Base-by-base conservation (phyloP, 2,329 filamentous ascomycete genomes). In the Penicillium olsonii region DNA sequence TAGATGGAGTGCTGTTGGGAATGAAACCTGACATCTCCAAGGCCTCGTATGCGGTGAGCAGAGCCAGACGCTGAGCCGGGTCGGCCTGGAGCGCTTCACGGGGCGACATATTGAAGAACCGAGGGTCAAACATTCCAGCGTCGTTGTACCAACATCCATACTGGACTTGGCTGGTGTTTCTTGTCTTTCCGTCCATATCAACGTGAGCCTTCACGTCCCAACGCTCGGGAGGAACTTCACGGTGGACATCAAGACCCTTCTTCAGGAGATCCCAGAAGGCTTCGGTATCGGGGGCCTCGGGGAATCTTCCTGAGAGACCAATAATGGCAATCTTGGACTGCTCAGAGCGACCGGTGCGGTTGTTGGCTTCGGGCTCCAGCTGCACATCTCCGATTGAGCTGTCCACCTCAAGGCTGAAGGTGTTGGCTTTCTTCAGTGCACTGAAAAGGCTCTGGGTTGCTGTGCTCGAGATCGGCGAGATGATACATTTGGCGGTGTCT, bases 41-140 rank as follows among this genome's bases (percentile, higher is more conserved):
- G 0, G 89, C 88, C 64, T 92, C 88, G 60, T 90, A 92, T 0
- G 87, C 87, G 2, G 88, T 90, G 8, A 85, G 82, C 18, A 94
- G 73, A 3, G 87, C 86, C 57, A 92, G 78, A 60, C 89, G 81
- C 67, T 90, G 88, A 81, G 90, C 90, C 0, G 89, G 89, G 66
- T 92, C 88, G 1, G 87, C 90, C 65, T 91, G 87, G 43, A 84
- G 82, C 22, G 89, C 89, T 70, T 92, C 88, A 59, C 87, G 83
- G 5, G 88, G 87, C 29, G 87, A 91, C 85, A 92, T 91, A 70
- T 90, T 90, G 80, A 92, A 92, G 73, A 92, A 92, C 1, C 85
- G 79, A n/a, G 87, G 85, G 61, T 92, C 88, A 63, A 92, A 92
- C 40, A 87, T 76, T 47, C 87, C 87, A 0, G 88, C 87, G 53